Percentiles rank a stretch among this genome's conserved stretches.
Evolutionary conservation across 2,329 filamentous ascomycete species (phyloP).

Genomic region (Raffaelea arxii): DNA sequence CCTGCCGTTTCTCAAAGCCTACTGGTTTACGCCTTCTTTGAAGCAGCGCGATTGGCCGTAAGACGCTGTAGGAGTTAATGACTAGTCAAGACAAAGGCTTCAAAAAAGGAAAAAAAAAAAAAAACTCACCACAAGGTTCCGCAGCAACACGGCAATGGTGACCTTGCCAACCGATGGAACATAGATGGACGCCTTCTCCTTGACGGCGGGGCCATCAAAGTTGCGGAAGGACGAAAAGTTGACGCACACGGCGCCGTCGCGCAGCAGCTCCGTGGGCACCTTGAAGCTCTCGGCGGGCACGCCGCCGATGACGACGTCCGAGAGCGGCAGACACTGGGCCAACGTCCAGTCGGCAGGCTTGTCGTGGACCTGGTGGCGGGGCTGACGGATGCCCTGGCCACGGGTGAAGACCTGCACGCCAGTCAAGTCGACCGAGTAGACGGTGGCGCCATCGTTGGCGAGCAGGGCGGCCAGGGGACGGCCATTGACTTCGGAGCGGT

Average conservation of each 20-base stretch:
- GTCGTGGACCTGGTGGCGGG: slow-evolving; percentile 77
- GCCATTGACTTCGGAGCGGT: slow-evolving; percentile 91
- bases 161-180: slow-evolving; percentile 97
- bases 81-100: neutral
- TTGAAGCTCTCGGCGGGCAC: slow-evolving; percentile 86
- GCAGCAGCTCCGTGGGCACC: slow-evolving; percentile 71
- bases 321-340: slow-evolving; percentile 73
- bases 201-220: slow-evolving; percentile 74
- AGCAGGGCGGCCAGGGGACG: slow-evolving; percentile 84
- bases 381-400: slow-evolving; percentile 76
- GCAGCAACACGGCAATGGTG: slow-evolving; percentile 81
- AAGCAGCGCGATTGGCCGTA: neutral
- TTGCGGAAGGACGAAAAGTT: slow-evolving; percentile 97
- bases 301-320: slow-evolving; percentile 90
- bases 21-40: neutral
- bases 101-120: neutral
- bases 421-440: slow-evolving; percentile 89
- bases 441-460: slow-evolving; percentile 90
- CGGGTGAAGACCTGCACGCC: slow-evolving; percentile 89
- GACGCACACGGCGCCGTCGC: slow-evolving; percentile 93
- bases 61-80: slow-evolving; percentile 4
- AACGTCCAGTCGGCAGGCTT: slow-evolving; percentile 65
- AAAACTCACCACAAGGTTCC: slow-evolving; percentile 72
- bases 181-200: slow-evolving; percentile 93
- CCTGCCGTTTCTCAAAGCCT: neutral